Evolutionary conservation across 2,329 filamentous ascomycete species (phyloP), one percentile per base, ranked within the genome.

Genomic region (Colletotrichum melonis): DNA sequence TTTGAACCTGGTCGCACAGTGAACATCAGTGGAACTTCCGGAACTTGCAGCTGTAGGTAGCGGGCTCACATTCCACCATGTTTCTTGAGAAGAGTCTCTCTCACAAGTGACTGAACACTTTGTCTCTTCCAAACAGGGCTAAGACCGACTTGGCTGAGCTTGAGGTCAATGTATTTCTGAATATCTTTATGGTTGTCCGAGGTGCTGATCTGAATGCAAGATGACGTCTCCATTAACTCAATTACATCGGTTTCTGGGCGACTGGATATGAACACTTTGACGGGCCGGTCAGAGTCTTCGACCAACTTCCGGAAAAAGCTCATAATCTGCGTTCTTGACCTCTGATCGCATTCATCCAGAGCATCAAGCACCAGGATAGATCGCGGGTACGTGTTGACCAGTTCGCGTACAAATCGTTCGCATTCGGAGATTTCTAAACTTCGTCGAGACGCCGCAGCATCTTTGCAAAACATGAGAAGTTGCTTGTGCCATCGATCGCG

Each of bases 231-330:
- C 42, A 46, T 46, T 0, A 46, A 9, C 6, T 46, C 16, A 0
- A n/a, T 0, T 8, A 46, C 0, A n/a, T 46, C 42, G 3, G 42
- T n/a, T 0, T 46, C 42, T 8, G 42, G 42, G 0, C 42, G 42
- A n/a, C 42, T 46, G 16, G 42, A 46, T 8, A 46, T 4, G 7
- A 46, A 46, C 0, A 46, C 19, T 4, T 46, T 46, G 7, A 46
- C 42, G 19, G 42, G 42, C 16, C 42, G 19, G 0, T 46, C 19
- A 3, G 42, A 46, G 19, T 46, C 19, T 46, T 0, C 0, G 19
- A 46, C 7, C 0, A 46, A n/a, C 0, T 0, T 0, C 1, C 42
- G 0, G 16, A 46, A 46, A 1, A 46, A 46, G 14, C 2, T 9
- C 19, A 46, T 1, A 19, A 46, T n/a, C 7, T 6, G 42, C 6